A percentile compares a stretch with the other conserved stretches of the same genome.
phyloP scores from a whole-genome alignment of 208 protist genomes.

The Tritrichomonas foetus region DNA sequence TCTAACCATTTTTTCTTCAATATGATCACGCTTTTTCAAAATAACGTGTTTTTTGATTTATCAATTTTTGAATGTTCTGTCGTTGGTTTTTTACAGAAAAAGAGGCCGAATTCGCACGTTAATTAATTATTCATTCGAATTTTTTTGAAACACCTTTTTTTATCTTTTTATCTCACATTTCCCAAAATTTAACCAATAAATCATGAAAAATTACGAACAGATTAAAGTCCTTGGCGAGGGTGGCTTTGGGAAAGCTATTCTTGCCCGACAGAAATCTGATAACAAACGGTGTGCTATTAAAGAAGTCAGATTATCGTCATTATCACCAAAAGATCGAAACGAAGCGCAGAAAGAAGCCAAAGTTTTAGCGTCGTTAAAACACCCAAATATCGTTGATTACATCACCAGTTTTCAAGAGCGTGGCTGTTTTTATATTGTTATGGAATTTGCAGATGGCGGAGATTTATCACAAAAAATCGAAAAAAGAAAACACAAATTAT shows the following conservation, averaged over 20 bases:
- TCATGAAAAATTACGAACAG: slow-evolving; percentile 42
- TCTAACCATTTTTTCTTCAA: no score
- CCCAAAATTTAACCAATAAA: no score
- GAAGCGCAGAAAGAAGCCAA: slow-evolving; percentile 40
- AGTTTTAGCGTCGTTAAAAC: not conserved
- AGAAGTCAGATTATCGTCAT: slow-evolving; percentile 9
- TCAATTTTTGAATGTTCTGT: no score
- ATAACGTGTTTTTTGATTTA: no score
- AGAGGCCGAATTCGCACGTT: no score
- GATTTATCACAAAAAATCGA: slow-evolving; percentile 47
- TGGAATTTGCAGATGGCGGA: slow-evolving; percentile 51
- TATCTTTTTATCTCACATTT: no score
- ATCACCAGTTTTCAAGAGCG: slow-evolving; percentile 28
- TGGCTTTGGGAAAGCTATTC: slow-evolving; percentile 42
- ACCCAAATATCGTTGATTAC: slow-evolving; percentile 31
- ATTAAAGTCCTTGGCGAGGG: slow-evolving; percentile 44
- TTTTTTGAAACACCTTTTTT: no score
- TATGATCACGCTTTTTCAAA: no score
- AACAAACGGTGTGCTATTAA: slow-evolving; percentile 29
- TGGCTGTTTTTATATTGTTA: slow-evolving; percentile 45
- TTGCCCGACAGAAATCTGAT: not conserved
- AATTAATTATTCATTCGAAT: no score
- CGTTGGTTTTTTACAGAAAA: no score
- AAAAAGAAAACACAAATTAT: not conserved
- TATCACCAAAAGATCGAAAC: slow-evolving; percentile 22